phyloP scores from a whole-genome alignment of 2,329 filamentous ascomycete species.

The Mollisia scopiformis region DNA sequence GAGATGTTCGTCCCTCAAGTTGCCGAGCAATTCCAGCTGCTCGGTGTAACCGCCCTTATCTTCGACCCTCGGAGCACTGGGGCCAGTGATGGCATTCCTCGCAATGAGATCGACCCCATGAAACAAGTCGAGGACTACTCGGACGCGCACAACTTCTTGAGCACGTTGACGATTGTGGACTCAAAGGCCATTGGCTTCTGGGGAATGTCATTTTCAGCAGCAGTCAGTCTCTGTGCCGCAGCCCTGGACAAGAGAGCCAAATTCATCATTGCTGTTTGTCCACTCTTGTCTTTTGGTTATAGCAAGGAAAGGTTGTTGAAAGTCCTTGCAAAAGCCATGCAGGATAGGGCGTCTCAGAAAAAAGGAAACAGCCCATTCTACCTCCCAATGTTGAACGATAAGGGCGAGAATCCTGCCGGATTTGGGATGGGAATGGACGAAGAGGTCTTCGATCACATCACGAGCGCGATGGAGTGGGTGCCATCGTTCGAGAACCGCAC shows the following conservation, averaged over 20 bases:
- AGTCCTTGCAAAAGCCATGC: conserved; percentile 37
- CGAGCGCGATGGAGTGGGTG: neutral
- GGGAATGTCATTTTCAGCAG: conserved; percentile 41
- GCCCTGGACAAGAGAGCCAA: conserved; percentile 43
- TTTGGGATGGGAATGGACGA: neutral
- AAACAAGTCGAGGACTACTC: conserved; percentile 32
- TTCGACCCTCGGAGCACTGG: conserved; percentile 41
- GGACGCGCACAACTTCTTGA: too few relatives aligned
- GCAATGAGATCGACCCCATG: conserved; percentile 37
- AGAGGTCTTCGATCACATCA: neutral
- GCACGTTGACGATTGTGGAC: too few relatives aligned
- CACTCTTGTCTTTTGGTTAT: conserved; percentile 12
- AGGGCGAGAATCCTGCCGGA: neutral
- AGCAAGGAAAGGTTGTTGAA: neutral
- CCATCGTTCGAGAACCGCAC: neutral
- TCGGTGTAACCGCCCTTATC: conserved; percentile 39
- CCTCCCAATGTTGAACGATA: conserved; percentile 23
- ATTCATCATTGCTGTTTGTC: conserved; percentile 35
- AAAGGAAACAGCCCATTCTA: conserved; percentile 42
- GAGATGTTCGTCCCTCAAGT: conserved; percentile 19
- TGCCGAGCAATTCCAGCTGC: conserved; percentile 22
- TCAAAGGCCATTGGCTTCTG: conserved; percentile 39
- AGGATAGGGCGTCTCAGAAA: conserved; percentile 44
- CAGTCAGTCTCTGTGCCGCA: conserved; percentile 41
- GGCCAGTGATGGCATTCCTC: conserved; percentile 35